Conservation (phyloP, 1,284 basidiomycete species). For the Sphagnurus paluster region DNA sequence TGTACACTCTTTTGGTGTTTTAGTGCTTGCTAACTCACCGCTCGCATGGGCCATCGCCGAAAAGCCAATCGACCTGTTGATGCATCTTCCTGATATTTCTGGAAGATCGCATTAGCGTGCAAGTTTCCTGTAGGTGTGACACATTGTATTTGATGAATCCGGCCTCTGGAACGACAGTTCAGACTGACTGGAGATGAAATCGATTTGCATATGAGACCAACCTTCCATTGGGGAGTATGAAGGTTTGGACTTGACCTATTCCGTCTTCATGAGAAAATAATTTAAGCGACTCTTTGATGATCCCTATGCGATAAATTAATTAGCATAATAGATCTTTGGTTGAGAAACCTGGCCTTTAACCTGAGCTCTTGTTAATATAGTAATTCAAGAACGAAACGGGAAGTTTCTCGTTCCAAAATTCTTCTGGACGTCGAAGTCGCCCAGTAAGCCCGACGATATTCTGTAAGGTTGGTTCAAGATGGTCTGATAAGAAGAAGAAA, state of each 20-base stretch:
- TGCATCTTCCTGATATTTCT: constrained; percentile 65
- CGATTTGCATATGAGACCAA: constrained; percentile 28
- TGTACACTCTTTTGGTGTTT: background rate
- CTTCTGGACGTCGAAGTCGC: constrained; percentile 30
- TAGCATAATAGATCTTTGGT: background rate
- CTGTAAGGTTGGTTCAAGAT: constrained; percentile 9
- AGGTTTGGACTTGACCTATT: constrained; percentile 39
- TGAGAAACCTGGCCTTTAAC: constrained; percentile 16
- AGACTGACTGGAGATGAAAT: background rate
- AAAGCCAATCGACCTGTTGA: constrained; percentile 53
- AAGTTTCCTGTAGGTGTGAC: constrained; percentile 35
- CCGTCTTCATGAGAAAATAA: constrained; percentile 26
- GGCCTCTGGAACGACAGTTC: constrained; percentile 44
- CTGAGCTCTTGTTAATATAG: constrained; percentile 26
- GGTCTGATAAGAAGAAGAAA: background rate
- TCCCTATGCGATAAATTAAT: constrained; percentile 26
- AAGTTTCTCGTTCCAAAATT: constrained; percentile 33
- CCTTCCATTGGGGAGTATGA: constrained; percentile 51
- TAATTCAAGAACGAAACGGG: constrained; percentile 30
- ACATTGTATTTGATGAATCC: constrained; percentile 59
- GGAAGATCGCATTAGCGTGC: constrained; percentile 56
- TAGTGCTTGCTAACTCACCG: constrained; percentile 38
- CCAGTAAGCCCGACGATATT: constrained; percentile 22
- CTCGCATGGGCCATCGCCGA: constrained; percentile 66
- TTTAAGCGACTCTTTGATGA: constrained; percentile 24